Base-by-base conservation (phyloP, 2,329 filamentous ascomycete genomes). In the Colletotrichum sp. region DNA sequence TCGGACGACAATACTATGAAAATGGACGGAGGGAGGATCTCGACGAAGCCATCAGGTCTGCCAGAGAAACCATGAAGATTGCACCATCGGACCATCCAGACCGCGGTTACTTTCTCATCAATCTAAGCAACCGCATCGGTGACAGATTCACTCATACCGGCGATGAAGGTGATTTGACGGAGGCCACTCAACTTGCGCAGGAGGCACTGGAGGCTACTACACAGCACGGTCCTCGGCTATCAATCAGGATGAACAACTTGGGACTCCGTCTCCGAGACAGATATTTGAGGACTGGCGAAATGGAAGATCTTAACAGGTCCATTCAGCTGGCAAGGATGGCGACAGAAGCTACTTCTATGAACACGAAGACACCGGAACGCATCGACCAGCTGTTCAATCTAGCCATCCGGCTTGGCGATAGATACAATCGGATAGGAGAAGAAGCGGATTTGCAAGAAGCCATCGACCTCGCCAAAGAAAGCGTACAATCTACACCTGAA, bases 21-120 rank as follows among this genome's bases (percentile, higher is more conserved):
- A 48, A 48, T 0, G 43, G 43, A 0, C n/a, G 0, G 0, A 21
- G 10, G n/a, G 10, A 10, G 2, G n/a, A 48, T 21, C n/a, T 48
- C 6, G 43, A 21, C 43, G n/a, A 48, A 13, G 43, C 43, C 6
- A 48, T 48, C 1, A 0, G 2, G 10, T n/a, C 1, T 48, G 43
- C n/a, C 0, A 48, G 9, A 48, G n/a, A 48, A 48, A n/a, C 9
- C 3, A 48, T 48, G n/a, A 48, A 48, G 43, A 6, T 48, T 7
- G 10, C 43, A 21, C 43, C 43, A 21, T 21, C 6, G 10, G 9
- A 48, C 13, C 43, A 48, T 3, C n/a, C 43, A 48, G n/a, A 48
- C 43, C 43, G 18, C 18, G 43, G 43, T 21, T 48, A 48, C 18
- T 48, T 48, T 13, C 43, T 48, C 43, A 48, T 21, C 10, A 48